Evolutionary conservation across 306 rosid species (phyloP).

Genomic region (Rosa lucieae): DNA sequence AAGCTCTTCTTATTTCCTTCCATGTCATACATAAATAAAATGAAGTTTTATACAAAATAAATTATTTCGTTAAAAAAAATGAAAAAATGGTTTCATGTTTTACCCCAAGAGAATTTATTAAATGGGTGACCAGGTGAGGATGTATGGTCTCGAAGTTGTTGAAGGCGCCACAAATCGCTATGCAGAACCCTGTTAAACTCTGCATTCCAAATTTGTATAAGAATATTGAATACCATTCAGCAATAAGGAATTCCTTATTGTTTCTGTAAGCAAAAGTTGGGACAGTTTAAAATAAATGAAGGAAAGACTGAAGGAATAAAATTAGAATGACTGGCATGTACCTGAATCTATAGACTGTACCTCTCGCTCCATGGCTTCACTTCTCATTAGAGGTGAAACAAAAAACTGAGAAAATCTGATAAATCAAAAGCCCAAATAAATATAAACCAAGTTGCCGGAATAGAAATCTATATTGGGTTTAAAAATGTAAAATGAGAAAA

Average conservation of each 20-base stretch:
- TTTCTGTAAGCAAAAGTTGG: too few species aligned
- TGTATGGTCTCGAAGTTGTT: slow-evolving; percentile 84
- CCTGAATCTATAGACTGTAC: slow-evolving; percentile 81
- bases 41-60: too few species aligned
- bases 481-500: neutral
- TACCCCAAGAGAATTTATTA: slow-evolving; percentile 44
- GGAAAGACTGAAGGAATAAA: too few species aligned
- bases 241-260: too few species aligned
- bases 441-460: neutral
- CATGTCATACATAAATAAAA: too few species aligned
- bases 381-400: slow-evolving; percentile 83
- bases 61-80: too few species aligned
- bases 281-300: too few species aligned
- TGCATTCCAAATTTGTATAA: slow-evolving; percentile 39
- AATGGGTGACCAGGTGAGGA: slow-evolving; percentile 69
- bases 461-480: neutral
- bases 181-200: slow-evolving; percentile 90
- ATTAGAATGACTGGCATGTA: neutral
- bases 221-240: too few species aligned
- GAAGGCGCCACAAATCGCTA: slow-evolving; percentile 80
- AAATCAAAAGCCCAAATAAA: slow-evolving; percentile 21
- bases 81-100: too few species aligned
- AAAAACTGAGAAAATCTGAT: slow-evolving; percentile 75
- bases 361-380: slow-evolving; percentile 92
- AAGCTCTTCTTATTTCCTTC: too few species aligned